These are phyloP conservation scores for Urtica urens DNA, from an alignment of 306 rosid species.

Conservation along the genomic window DNA sequence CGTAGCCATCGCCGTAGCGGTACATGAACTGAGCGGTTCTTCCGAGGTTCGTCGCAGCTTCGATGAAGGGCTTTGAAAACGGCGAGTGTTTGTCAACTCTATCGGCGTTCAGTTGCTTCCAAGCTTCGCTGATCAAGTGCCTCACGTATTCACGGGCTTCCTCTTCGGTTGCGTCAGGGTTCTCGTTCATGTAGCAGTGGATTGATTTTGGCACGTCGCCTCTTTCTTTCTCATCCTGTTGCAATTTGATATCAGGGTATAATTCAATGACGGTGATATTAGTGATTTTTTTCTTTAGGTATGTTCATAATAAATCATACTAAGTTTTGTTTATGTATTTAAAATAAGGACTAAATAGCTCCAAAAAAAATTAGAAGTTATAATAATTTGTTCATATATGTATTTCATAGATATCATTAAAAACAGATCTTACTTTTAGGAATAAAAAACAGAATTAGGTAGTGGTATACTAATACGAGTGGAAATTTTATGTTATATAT, in stretches of 20 bases:
- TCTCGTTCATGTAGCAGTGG: constrained; percentile 34
- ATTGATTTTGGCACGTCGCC: constrained; percentile 22
- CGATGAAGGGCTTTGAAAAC: constrained; percentile 5
- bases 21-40: constrained; percentile 9
- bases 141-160: constrained; percentile 14
- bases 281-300: too few species aligned
- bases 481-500: too few species aligned
- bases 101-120: constrained; percentile 19
- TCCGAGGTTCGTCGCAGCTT: not conserved
- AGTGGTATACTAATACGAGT: too few species aligned
- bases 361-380: too few species aligned
- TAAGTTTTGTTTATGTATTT: too few species aligned
- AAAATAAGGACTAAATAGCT: too few species aligned
- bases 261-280: not conserved
- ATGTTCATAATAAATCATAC: too few species aligned
- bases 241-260: not conserved
- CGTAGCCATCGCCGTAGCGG: not conserved
- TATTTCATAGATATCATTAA: too few species aligned
- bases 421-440: too few species aligned
- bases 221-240: constrained; percentile 3
- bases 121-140: constrained; percentile 1
- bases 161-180: constrained; percentile 8
- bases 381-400: too few species aligned
- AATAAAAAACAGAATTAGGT: too few species aligned
- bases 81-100: not conserved